Evolutionary conservation across 1,284 basidiomycete genomes (phyloP).

Genomic region (Sanguinoderma infundibulare): DNA sequence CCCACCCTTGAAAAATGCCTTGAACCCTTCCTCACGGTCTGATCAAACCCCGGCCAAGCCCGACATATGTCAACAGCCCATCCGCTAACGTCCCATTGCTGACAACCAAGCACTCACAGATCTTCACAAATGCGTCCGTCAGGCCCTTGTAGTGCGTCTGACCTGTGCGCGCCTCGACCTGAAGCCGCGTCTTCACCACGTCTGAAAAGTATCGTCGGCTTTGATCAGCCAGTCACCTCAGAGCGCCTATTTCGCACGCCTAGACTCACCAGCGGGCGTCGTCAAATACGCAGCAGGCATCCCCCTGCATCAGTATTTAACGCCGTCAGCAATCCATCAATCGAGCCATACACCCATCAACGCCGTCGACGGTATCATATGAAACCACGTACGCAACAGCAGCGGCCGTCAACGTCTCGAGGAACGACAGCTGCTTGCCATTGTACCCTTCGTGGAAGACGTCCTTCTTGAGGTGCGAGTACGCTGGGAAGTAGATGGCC

Average conservation of each 20-base stretch:
- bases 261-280: conserved; percentile 73
- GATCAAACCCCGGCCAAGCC: background rate
- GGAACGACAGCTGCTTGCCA: conserved; percentile 90
- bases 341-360: conserved; percentile 25
- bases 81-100: background rate
- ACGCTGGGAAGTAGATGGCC: conserved; percentile 82
- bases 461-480: conserved; percentile 89
- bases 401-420: conserved; percentile 87
- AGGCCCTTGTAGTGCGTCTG: conserved; percentile 94
- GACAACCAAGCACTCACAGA: conserved; percentile 53
- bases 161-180: conserved; percentile 94
- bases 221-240: conserved; percentile 29
- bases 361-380: conserved; percentile 14
- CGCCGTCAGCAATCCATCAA: conserved; percentile 22
- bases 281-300: conserved; percentile 94
- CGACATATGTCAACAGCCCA: background rate
- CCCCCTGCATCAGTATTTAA: conserved; percentile 55
- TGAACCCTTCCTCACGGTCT: conserved; percentile 88
- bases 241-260: conserved; percentile 17
- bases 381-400: conserved; percentile 72
- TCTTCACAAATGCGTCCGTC: conserved; percentile 88
- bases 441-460: conserved; percentile 95
- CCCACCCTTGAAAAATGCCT: conserved; percentile 95
- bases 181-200: conserved; percentile 98
- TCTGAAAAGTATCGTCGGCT: conserved; percentile 52